Evolutionary conservation across 108 stramenopile genomes (phyloP), one percentile per base, ranked within the genome.

Genomic region (Thalassiosira profunda): DNA sequence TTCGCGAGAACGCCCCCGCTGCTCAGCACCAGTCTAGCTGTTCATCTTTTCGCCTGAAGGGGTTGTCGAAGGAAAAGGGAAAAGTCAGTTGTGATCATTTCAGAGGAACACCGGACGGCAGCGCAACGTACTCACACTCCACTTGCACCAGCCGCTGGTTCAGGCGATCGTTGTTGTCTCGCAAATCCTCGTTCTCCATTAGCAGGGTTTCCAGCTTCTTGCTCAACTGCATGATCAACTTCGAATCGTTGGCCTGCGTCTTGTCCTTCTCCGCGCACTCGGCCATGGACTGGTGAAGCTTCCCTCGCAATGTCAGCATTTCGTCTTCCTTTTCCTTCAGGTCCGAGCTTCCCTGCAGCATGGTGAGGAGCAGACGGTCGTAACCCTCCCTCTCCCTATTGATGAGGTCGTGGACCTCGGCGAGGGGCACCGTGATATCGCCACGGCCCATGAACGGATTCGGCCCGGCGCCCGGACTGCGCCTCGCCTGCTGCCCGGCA

Each of bases 311-410:
- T 9, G 40, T 68, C 15, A 87, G 52, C 47, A 92, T 45, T 41
- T 96, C 95, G 58, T 96, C 92, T 79, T 96, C 95, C 58, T 88
- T 90, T 26, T 89, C 89, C 64, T 92, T 92, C n/a, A 96, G 63
- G 79, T 96, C 95, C 35, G 86, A 83, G 26, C 54, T 55, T 21
- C 90, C 89, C 71, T 96, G 95, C 8, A 94, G 76, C 61, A 96
- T 74, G 40, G 90, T 86, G 10, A 96, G 63, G 23, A 96, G 70
- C 43, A 96, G 84, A 17, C 92, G 84, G 71, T 96, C 95, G 51
- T 93, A 96, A 33, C 84, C 81, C 58, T 92, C 89, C 52, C 95
- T 76, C 56, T 96, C 95, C 18, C 82, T 79, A 62, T 93, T 87
- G 38, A 96, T 85, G 20, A 86, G 90, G 25, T 87, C 80, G 51